Evolutionary conservation across 2,329 filamentous ascomycete species (phyloP).

Genomic region (Westerdykella sp.): DNA sequence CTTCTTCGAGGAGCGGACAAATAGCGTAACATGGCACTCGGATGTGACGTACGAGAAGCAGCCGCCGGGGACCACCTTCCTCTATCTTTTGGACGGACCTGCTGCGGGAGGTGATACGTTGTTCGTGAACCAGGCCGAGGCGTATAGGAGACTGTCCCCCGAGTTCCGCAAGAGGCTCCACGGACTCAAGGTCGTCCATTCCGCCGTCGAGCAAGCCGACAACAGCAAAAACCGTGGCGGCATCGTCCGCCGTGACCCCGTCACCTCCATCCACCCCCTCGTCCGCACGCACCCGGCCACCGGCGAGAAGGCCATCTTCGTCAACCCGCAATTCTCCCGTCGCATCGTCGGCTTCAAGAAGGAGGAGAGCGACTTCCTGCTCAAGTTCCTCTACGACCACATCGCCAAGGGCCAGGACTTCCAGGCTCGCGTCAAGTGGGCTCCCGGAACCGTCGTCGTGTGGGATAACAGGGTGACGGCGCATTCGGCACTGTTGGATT

Average conservation of each 20-base stretch:
- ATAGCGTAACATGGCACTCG: slow-evolving; percentile 81
- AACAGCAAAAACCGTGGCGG: slow-evolving; percentile 61
- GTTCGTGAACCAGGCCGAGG: slow-evolving; percentile 72
- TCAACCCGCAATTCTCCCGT: slow-evolving; percentile 81
- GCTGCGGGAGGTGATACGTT: slow-evolving; percentile 76
- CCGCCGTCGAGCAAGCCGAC: slow-evolving; percentile 69
- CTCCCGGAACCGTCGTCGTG: slow-evolving; percentile 70
- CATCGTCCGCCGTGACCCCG: slow-evolving; percentile 68
- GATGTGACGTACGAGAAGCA: slow-evolving; percentile 85
- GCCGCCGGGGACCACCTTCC: slow-evolving; percentile 82
- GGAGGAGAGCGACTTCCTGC: slow-evolving; percentile 71
- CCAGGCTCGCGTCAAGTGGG: slow-evolving; percentile 71
- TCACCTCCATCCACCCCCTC: slow-evolving; percentile 68
- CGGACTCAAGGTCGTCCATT: slow-evolving; percentile 74
- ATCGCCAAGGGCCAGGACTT: slow-evolving; percentile 66
- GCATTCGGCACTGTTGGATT: slow-evolving; percentile 75
- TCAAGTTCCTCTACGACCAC: slow-evolving; percentile 74
- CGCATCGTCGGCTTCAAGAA: slow-evolving; percentile 78
- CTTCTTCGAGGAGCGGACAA: slow-evolving; percentile 65
- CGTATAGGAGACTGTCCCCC: slow-evolving; percentile 74
- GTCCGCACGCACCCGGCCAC: slow-evolving; percentile 74
- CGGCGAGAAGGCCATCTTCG: slow-evolving; percentile 74
- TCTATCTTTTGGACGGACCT: slow-evolving; percentile 81
- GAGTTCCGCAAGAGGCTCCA: slow-evolving; percentile 74
- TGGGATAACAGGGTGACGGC: slow-evolving; percentile 81